These are phyloP conservation scores for Durusdinium trenchii DNA, from an alignment of 73 alveolate genomes.

Conservation along the genomic window DNA sequence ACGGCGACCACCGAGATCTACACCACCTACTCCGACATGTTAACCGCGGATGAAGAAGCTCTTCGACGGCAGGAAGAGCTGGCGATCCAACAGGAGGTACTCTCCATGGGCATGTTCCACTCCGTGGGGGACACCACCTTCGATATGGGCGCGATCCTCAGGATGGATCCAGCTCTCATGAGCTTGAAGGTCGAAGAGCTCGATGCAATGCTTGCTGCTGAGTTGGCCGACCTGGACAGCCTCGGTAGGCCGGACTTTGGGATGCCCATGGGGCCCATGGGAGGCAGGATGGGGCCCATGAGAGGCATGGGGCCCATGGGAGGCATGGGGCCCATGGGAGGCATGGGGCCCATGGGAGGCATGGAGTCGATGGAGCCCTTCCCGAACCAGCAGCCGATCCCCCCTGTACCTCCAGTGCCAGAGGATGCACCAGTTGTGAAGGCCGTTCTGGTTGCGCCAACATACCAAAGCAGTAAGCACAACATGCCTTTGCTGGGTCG, in stretches of 20 bases:
- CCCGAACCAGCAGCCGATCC: constrained; percentile 83
- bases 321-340: too few relatives aligned
- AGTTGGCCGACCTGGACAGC: not conserved
- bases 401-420: constrained; percentile 23
- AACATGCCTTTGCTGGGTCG: constrained; percentile 14
- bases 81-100: not conserved
- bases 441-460: constrained; percentile 51
- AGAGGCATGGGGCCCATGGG: too few relatives aligned
- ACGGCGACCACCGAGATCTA: too few relatives aligned
- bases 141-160: constrained; percentile 35
- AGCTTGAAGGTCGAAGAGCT: constrained; percentile 2
- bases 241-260: constrained; percentile 23
- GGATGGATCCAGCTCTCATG: constrained; percentile 31
- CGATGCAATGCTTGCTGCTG: constrained; percentile 48
- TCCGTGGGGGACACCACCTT: not conserved
- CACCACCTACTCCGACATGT: too few relatives aligned
- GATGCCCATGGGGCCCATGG: too few relatives aligned
- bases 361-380: constrained; percentile 42
- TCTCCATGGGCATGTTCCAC: constrained; percentile 15
- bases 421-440: constrained; percentile 68
- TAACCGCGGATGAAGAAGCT: too few relatives aligned
- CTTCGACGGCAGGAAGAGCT: not conserved
- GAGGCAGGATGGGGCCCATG: too few relatives aligned
- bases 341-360: not conserved
- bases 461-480: constrained; percentile 63